These are phyloP conservation scores for Ustilago trichophora DNA, from an alignment of 1,284 basidiomycete species.

Conservation along the genomic window DNA sequence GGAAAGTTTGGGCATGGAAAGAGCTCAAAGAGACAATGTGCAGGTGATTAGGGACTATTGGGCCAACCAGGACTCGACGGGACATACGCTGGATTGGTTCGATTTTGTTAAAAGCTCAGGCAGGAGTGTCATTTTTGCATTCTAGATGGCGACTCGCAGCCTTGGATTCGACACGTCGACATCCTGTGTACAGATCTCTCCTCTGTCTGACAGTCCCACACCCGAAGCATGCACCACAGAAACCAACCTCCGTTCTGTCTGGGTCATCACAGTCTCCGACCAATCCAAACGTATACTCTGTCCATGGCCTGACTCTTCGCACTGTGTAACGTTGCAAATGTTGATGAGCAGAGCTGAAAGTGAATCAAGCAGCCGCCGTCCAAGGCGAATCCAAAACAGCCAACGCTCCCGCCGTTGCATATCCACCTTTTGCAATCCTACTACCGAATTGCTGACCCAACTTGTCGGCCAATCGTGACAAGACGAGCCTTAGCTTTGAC, in stretches of 20 bases:
- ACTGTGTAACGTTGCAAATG: too few species aligned
- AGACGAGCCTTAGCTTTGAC: neutral
- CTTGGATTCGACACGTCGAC: too few species aligned
- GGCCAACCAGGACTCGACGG: constrained; percentile 40
- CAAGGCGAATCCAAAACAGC: constrained; percentile 26
- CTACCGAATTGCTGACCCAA: neutral
- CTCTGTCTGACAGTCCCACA: too few species aligned
- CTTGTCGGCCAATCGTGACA: constrained; percentile 1
- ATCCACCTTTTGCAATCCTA: neutral
- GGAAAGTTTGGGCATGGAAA: constrained; percentile 43
- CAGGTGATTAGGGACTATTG: constrained; percentile 44
- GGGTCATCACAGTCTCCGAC: neutral
- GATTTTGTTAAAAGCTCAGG: constrained; percentile 34
- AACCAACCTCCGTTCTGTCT: too few species aligned
- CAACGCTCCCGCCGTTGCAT: neutral
- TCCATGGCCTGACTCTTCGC: too few species aligned
- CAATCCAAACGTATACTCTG: too few species aligned
- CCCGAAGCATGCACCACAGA: too few species aligned
- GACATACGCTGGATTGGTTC: constrained; percentile 46
- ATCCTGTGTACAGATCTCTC: too few species aligned
- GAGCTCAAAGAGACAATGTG: constrained; percentile 46
- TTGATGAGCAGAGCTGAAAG: too few species aligned
- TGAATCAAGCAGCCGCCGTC: neutral
- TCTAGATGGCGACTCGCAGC: too few species aligned
- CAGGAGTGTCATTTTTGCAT: constrained; percentile 37